These are phyloP conservation scores for Citrullus mucosospermus DNA, from an alignment of 306 rosid genomes.

Conservation along the genomic window DNA sequence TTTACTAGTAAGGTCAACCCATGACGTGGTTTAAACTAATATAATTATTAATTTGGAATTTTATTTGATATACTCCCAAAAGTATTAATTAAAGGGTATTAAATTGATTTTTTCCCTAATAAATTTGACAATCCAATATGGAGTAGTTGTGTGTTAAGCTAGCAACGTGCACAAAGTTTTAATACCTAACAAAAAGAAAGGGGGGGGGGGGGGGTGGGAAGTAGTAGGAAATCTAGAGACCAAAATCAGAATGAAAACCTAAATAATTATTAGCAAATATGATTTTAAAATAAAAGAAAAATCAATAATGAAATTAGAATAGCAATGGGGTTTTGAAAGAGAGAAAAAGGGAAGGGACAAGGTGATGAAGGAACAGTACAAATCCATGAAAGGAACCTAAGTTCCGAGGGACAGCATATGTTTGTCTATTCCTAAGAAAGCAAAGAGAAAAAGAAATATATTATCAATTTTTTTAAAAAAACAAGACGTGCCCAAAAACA, in stretches of 20 bases:
- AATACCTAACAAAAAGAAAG: neutral
- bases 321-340: neutral
- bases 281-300: neutral
- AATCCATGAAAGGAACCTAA: conserved; percentile 11
- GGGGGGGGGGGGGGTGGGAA: neutral
- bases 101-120: no score
- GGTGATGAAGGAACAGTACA: conserved; percentile 4
- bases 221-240: neutral
- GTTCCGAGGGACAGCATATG: conserved; percentile 24
- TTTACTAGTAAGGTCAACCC: no score
- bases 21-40: no score
- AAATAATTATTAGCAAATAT: neutral
- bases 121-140: no score
- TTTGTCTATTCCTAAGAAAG: conserved; percentile 30
- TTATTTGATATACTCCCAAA: no score
- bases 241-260: neutral
- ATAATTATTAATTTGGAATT: no score
- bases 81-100: no score
- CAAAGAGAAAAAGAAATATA: neutral
- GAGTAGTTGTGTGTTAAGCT: neutral
- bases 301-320: neutral
- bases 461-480: neutral
- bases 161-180: neutral
- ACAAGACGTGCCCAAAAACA: conserved; percentile 10
- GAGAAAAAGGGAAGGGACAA: conserved; percentile 2